Evolutionary conservation across 2,329 filamentous ascomycete genomes (phyloP), one percentile per base, ranked within the genome.

Genomic region (Colletotrichum magnum): DNA sequence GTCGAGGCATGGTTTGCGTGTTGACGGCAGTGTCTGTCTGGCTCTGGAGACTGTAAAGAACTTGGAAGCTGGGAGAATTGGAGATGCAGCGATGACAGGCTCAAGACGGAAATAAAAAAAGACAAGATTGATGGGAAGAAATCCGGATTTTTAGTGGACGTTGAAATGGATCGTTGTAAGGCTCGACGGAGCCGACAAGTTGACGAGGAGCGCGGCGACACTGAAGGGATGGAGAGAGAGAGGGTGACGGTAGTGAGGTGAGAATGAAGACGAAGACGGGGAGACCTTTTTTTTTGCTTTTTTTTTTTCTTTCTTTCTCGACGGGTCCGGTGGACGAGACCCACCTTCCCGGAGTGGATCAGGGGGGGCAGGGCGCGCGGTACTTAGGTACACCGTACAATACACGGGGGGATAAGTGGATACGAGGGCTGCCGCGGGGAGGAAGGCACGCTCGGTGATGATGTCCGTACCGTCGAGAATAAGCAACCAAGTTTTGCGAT

Each of bases 321-420:
- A 32, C 24, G 50, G 56, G 48, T 57, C 57, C 62, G 54, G 66
- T 69, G 66, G 66, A 52, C 5, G 62, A 36, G 32, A 26, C 39
- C 66, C 66, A 66, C 66, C 66, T 69, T 69, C 62, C 57, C 66
- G 66, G 66, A 63, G 66, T 67, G 66, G 66, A 67, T 69, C 66
- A 69, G 66, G 66, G 66, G 10, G 24, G 16, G 16, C 47, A 26
- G 18, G 13, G 16, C 5, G 4, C 45, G 6, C 6, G 21, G 47
- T 50, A 6, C n/a, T 15, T 10, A 16, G 18, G 45, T 47, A 47
- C 45, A 16, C 9, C 15, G 16, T 3, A 36, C 9, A 47, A 18
- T 1, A 36, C 32, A 36, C 32, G 28, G 28, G 28, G 32, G 32
- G 32, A 10, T 36, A 36, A 36, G 32, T 36, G 32, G 32, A 36